These are phyloP conservation scores for Oryza australiensis DNA, from an alignment of 176 grass and related monocot genomes.

Conservation along the genomic window DNA sequence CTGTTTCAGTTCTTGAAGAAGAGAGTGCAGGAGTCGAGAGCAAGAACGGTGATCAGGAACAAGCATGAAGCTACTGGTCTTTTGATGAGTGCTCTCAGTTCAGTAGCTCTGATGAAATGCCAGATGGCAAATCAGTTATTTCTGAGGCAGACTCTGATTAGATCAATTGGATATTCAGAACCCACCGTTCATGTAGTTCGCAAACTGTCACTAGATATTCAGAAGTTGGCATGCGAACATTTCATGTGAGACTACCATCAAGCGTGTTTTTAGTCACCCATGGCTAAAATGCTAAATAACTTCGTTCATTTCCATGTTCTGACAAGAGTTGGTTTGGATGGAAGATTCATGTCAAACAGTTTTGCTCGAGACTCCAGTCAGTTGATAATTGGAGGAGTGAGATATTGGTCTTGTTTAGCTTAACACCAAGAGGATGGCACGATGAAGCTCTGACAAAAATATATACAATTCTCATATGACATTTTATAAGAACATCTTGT, in stretches of 20 bases:
- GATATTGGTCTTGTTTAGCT: conserved; percentile 4
- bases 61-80: conserved; percentile 20
- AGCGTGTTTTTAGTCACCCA: not conserved
- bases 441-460: not conserved
- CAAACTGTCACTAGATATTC: not conserved
- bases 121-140: conserved; percentile 40
- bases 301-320: not conserved
- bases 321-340: not conserved
- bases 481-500: not conserved
- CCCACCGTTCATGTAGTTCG: not conserved
- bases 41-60: conserved; percentile 28
- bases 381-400: not conserved
- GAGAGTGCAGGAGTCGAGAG: conserved; percentile 29
- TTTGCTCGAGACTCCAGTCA: not conserved
- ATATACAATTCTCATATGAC: not conserved
- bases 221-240: not conserved
- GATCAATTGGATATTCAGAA: conserved; percentile 17
- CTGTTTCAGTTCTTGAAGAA: conserved; percentile 31
- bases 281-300: not conserved
- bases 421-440: not conserved
- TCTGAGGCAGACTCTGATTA: not conserved
- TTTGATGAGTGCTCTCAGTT: conserved; percentile 35
- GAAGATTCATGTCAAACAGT: not conserved
- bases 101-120: conserved; percentile 29
- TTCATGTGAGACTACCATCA: not conserved